Evolutionary conservation across 75 land plant species (phyloP).

Genomic region (Adiantum capillusveneris): DNA sequence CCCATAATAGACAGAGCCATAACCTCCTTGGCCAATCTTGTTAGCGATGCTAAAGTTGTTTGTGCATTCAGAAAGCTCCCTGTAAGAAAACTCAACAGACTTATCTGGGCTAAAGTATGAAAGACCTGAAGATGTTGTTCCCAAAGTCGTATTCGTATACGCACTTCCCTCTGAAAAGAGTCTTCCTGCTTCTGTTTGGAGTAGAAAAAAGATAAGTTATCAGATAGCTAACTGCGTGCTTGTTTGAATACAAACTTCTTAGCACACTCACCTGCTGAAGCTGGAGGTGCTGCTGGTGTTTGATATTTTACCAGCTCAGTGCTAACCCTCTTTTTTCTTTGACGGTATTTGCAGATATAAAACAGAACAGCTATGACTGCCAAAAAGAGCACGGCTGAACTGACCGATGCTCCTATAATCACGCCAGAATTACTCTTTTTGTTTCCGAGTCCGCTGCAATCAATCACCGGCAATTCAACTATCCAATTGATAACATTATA

Average conservation of each 20-base stretch:
- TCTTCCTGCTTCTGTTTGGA: slow-evolving; percentile 6
- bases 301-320: neutral
- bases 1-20: slow-evolving; percentile 87
- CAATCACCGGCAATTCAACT: neutral
- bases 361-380: neutral
- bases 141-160: slow-evolving; percentile 7
- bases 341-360: neutral
- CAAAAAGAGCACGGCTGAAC: neutral
- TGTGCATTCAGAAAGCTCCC: slow-evolving; percentile 73
- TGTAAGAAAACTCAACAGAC: slow-evolving; percentile 86
- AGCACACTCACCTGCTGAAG: neutral
- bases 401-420: neutral
- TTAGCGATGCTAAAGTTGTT: slow-evolving; percentile 70
- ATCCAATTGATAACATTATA: slow-evolving; percentile 1
- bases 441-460: neutral
- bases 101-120: slow-evolving; percentile 58
- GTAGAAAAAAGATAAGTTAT: neutral
- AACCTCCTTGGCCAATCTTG: slow-evolving; percentile 94
- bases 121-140: slow-evolving; percentile 13
- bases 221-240: slow-evolving; percentile 1
- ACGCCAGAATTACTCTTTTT: too few species aligned
- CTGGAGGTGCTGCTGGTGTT: neutral
- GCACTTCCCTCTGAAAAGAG: slow-evolving; percentile 10
- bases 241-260: too few species aligned
- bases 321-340: neutral